Evolutionary conservation across 2,329 filamentous ascomycete genomes (phyloP).

Genomic region (Apiospora rasikravindrae): DNA sequence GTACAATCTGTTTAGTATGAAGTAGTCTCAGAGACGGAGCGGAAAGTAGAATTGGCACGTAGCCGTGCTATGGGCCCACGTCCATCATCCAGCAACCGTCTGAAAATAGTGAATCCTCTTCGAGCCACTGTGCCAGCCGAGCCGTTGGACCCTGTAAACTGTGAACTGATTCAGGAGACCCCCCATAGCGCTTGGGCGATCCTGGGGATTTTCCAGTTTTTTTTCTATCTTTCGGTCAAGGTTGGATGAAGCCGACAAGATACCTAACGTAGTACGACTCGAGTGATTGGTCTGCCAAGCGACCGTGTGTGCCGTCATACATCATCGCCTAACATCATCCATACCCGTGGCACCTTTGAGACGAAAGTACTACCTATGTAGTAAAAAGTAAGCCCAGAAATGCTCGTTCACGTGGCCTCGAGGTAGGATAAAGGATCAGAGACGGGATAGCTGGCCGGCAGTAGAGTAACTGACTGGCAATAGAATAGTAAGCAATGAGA

Average conservation of each 20-base stretch:
- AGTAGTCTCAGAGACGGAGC: not conserved
- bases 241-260: not conserved
- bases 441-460: not conserved
- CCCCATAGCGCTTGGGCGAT: not conserved
- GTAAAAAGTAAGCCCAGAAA: not conserved
- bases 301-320: not conserved
- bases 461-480: not conserved
- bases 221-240: not conserved
- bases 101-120: not conserved
- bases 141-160: not conserved
- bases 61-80: not conserved
- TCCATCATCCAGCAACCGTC: not conserved
- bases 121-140: constrained; percentile 2
- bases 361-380: not conserved
- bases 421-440: not conserved
- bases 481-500: not conserved
- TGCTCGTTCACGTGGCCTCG: not conserved
- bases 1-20: not conserved
- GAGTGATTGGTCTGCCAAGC: not conserved
- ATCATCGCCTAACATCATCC: not conserved
- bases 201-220: not conserved
- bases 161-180: constrained; percentile 6
- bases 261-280: not conserved
- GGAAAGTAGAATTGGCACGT: not conserved
- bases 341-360: not conserved